phyloP scores from a whole-genome alignment of 768 basidiomycete genomes.

The Chalciporus pseudorubinellus region DNA sequence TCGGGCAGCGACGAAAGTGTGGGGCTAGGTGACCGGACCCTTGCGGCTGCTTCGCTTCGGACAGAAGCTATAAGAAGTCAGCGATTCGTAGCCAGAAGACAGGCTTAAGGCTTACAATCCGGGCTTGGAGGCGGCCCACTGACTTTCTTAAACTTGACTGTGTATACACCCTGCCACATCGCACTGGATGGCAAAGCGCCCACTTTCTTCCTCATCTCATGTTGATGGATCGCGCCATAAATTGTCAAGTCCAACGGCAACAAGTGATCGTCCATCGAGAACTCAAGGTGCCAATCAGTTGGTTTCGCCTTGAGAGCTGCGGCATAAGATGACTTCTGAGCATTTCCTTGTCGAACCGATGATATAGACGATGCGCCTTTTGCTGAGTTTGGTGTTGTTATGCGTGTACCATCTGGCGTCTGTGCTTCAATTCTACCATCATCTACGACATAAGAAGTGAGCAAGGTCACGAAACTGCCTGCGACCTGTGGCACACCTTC shows the following conservation, averaged over 20 bases:
- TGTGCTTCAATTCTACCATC: slow-evolving; percentile 94
- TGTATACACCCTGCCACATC: slow-evolving; percentile 90
- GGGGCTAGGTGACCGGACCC: slow-evolving; percentile 62
- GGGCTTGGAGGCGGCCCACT: slow-evolving; percentile 67
- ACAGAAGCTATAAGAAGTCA: slow-evolving; percentile 20
- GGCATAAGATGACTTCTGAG: slow-evolving; percentile 74
- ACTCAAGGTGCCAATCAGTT: slow-evolving; percentile 95
- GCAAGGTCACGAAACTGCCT: background rate
- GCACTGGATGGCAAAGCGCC: slow-evolving; percentile 61
- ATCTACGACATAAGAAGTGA: slow-evolving; percentile 44
- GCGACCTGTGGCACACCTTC: slow-evolving; percentile 52
- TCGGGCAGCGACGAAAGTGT: slow-evolving; percentile 78
- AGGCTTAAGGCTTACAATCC: slow-evolving; percentile 48
- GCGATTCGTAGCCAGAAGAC: background rate
- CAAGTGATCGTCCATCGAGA: slow-evolving; percentile 86
- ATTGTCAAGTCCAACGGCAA: slow-evolving; percentile 88
- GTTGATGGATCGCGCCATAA: slow-evolving; percentile 94
- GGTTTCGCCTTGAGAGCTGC: slow-evolving; percentile 92
- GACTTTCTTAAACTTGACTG: slow-evolving; percentile 91
- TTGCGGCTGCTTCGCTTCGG: slow-evolving; percentile 42
- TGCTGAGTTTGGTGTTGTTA: slow-evolving; percentile 76
- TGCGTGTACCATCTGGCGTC: slow-evolving; percentile 93
- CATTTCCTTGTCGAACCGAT: slow-evolving; percentile 31
- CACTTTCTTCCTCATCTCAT: slow-evolving; percentile 75
- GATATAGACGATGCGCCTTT: slow-evolving; percentile 41